A percentile compares a stretch with the other conserved stretches of the same genome.
These are phyloP conservation scores for Diplodia scrobiculata DNA, from an alignment of 2,329 filamentous ascomycete species.

Conservation along the genomic window DNA sequence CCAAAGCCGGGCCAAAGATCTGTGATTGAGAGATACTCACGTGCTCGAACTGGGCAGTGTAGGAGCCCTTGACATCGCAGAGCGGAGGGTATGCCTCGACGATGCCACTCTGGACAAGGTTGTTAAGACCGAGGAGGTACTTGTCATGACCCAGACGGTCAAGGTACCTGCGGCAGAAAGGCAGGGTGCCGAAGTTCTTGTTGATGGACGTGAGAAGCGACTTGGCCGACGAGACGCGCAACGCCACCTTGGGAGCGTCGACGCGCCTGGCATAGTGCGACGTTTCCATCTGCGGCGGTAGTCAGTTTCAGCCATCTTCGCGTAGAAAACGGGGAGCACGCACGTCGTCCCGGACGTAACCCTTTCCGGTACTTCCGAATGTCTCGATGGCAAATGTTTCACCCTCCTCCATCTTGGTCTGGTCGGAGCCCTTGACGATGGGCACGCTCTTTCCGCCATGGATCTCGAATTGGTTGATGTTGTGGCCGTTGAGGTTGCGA, in stretches of 20 bases:
- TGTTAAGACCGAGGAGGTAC: constrained; percentile 88
- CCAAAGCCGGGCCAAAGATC: neutral
- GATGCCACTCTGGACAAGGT: constrained; percentile 76
- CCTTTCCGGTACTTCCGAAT: constrained; percentile 90
- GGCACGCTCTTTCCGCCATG: constrained; percentile 92
- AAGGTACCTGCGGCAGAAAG: constrained; percentile 86
- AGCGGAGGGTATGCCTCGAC: constrained; percentile 89
- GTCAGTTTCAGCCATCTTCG: constrained; percentile 2
- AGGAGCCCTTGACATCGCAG: constrained; percentile 89
- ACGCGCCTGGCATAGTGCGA: constrained; percentile 81
- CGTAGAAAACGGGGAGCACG: constrained; percentile 51
- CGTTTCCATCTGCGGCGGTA: constrained; percentile 60
- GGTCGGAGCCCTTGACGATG: constrained; percentile 84
- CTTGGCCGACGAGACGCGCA: constrained; percentile 80
- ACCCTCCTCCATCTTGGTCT: constrained; percentile 96
- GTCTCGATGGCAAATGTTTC: constrained; percentile 96
- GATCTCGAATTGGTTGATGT: constrained; percentile 84
- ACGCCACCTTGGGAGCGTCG: constrained; percentile 73
- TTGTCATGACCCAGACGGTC: constrained; percentile 94
- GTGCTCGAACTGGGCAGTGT: constrained; percentile 93
- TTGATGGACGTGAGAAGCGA: constrained; percentile 84
- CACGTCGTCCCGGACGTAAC: constrained; percentile 76
- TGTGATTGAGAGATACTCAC: constrained; percentile 57
- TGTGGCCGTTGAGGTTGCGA: constrained; percentile 85
- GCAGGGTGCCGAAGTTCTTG: constrained; percentile 93